phyloP scores from a whole-genome alignment of 805 yeast genomes.

The Lachancea nothofagi region DNA sequence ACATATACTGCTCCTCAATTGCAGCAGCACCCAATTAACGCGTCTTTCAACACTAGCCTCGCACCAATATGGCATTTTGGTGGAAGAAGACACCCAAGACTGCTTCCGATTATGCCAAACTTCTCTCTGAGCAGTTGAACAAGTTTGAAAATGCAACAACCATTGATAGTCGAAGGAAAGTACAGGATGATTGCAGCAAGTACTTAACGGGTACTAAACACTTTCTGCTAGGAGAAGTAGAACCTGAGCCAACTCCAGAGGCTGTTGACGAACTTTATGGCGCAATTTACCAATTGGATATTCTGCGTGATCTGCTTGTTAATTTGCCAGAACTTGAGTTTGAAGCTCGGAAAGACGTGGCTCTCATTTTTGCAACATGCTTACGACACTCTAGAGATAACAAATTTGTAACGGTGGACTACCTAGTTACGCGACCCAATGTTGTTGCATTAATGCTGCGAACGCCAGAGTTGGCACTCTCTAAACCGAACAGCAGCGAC shows the following conservation, averaged over 20 bases:
- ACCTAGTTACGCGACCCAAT: conserved; percentile 61
- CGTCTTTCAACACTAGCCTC: too few relatives aligned
- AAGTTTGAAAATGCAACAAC: conserved; percentile 46
- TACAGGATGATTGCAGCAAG: conserved; percentile 69
- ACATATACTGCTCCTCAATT: too few relatives aligned
- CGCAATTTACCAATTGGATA: conserved; percentile 69
- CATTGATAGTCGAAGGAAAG: conserved; percentile 36
- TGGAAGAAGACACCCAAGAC: conserved; percentile 89
- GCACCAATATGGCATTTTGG: conserved; percentile 69
- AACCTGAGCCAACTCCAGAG: conserved; percentile 54
- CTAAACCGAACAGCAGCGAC: conserved; percentile 37
- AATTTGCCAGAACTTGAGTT: conserved; percentile 70
- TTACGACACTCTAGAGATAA: conserved; percentile 72
- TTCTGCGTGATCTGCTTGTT: conserved; percentile 54
- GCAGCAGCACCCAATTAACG: too few relatives aligned
- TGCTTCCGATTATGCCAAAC: conserved; percentile 75
- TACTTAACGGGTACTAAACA: conserved; percentile 58
- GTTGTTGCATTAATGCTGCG: conserved; percentile 56
- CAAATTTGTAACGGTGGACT: conserved; percentile 83
- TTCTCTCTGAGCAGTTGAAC: conserved; percentile 64
- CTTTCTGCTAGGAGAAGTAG: conserved; percentile 58
- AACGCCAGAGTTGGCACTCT: conserved; percentile 59
- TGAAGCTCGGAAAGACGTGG: conserved; percentile 83
- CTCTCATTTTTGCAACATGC: conserved; percentile 64
- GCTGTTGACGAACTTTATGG: conserved; percentile 70